These are phyloP conservation scores for Colletotrichum sp. DNA, from an alignment of 2,329 filamentous ascomycete species.

Conservation along the genomic window DNA sequence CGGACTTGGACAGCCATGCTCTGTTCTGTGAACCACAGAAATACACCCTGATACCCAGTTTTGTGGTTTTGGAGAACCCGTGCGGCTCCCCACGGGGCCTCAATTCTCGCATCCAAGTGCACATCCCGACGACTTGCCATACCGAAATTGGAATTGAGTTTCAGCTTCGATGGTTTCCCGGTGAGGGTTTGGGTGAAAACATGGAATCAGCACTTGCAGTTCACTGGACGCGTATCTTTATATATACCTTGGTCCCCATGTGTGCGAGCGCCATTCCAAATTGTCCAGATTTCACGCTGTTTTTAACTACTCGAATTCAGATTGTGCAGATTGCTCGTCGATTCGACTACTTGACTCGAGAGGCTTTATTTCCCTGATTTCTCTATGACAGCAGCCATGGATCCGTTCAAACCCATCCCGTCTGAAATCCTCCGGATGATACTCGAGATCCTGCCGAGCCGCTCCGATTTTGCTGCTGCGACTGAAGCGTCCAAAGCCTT, in stretches of 20 bases:
- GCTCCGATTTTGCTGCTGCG: neutral
- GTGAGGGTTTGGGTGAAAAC: neutral
- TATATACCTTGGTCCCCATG: neutral
- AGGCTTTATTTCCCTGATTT: neutral
- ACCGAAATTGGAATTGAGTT: neutral
- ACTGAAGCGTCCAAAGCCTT: too few species aligned
- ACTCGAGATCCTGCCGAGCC: neutral
- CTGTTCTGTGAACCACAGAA: neutral
- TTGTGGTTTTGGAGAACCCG: neutral
- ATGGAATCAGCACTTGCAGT: neutral
- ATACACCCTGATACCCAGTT: neutral
- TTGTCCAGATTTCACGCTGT: neutral
- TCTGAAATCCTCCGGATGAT: neutral
- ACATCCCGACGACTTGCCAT: neutral
- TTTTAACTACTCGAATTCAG: neutral
- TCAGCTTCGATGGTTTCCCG: neutral
- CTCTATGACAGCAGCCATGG: neutral
- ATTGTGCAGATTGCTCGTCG: neutral
- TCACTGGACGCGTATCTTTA: neutral
- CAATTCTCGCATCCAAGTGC: neutral
- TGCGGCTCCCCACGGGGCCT: neutral
- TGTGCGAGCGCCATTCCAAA: neutral
- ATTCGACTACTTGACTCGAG: neutral
- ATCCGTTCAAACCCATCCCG: neutral
- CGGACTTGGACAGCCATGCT: neutral